These are phyloP conservation scores for Coemansia asiatica DNA, from an alignment of 192 early-diverging fungal species.

Conservation along the genomic window DNA sequence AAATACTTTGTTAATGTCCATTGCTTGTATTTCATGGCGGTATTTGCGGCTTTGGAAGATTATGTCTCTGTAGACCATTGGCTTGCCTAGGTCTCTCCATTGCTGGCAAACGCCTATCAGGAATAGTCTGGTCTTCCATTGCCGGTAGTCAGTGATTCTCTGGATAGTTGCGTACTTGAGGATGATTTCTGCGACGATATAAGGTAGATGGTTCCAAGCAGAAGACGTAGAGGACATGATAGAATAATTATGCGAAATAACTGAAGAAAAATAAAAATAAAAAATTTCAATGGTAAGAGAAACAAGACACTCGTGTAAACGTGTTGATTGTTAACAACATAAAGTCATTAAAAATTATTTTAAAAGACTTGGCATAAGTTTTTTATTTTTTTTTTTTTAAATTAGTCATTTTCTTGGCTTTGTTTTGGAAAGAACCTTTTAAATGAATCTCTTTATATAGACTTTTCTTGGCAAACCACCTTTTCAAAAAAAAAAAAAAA, in stretches of 20 bases:
- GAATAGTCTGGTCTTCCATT: not conserved
- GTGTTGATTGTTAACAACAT: not conserved
- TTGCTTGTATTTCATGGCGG: not conserved
- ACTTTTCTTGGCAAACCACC: no score
- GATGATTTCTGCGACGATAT: not conserved
- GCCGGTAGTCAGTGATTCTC: not conserved
- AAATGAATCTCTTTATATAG: no score
- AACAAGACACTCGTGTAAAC: not conserved
- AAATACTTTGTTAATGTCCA: not conserved
- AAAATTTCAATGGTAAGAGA: not conserved
- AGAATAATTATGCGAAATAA: not conserved
- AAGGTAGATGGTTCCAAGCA: not conserved
- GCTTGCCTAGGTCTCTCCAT: not conserved
- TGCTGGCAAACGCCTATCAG: not conserved
- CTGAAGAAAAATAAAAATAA: not conserved
- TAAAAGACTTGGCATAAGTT: no score
- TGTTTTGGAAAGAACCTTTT: no score
- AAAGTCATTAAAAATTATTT: no score
- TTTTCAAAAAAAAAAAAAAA: no score
- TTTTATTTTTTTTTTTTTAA: not conserved
- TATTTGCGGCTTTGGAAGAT: constrained; percentile 1
- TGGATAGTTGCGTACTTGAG: not conserved
- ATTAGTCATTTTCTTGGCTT: not conserved
- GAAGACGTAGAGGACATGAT: no score
- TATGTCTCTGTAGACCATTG: not conserved